phyloP scores from a whole-genome alignment of 2,329 filamentous ascomycete genomes.

The Hymenoscyphus fructigenus region DNA sequence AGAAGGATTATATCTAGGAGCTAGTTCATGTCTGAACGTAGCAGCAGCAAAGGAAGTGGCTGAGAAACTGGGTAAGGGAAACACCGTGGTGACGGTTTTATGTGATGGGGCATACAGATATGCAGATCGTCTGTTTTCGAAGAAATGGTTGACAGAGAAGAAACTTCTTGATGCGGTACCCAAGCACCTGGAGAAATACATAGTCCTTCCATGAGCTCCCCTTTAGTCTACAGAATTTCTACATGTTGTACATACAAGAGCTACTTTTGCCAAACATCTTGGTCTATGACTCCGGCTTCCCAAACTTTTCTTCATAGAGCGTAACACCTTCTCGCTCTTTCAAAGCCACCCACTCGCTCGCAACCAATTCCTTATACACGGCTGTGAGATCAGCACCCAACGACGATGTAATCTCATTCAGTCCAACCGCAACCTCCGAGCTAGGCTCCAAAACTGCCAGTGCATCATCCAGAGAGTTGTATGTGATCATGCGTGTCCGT shows the following conservation, averaged over 20 bases:
- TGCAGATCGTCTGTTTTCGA: slow-evolving; percentile 88
- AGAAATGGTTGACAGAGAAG: slow-evolving; percentile 87
- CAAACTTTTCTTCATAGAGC: not conserved
- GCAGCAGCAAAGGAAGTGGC: slow-evolving; percentile 94
- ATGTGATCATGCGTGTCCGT: not conserved
- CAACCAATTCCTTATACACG: slow-evolving; percentile 3
- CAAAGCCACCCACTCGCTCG: not conserved
- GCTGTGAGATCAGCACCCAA: slow-evolving; percentile 13
- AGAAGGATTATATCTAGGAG: slow-evolving; percentile 92
- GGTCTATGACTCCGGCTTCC: not conserved
- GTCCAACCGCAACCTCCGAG: slow-evolving; percentile 16
- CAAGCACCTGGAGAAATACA: slow-evolving; percentile 85
- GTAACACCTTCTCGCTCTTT: not conserved
- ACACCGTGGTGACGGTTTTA: slow-evolving; percentile 90
- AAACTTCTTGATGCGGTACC: slow-evolving; percentile 79
- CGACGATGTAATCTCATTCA: slow-evolving; percentile 17
- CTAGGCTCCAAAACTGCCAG: slow-evolving; percentile 34
- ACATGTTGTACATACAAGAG: slow-evolving; percentile 23
- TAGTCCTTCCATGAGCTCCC: slow-evolving; percentile 69
- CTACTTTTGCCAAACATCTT: not conserved
- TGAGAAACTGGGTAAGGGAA: slow-evolving; percentile 80
- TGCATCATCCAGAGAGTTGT: slow-evolving; percentile 24
- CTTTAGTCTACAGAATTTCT: slow-evolving; percentile 29
- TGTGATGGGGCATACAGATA: slow-evolving; percentile 98
- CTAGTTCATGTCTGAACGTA: slow-evolving; percentile 91